Percentiles rank a stretch among this genome's conserved stretches.
Conservation (phyloP, 345 rosid genomes). For the Aurinia saxatilis region DNA sequence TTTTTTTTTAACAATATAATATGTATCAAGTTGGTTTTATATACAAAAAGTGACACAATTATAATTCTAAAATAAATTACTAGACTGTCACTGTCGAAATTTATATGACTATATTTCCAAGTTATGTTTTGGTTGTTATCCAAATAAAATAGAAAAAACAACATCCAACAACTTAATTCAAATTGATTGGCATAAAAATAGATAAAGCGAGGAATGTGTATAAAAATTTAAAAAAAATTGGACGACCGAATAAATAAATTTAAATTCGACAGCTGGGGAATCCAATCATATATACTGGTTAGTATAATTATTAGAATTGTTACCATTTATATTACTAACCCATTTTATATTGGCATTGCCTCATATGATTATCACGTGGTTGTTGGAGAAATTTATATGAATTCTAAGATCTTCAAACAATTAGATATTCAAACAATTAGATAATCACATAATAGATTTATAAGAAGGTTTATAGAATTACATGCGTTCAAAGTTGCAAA, state of each 20-base stretch:
- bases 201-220: neutral
- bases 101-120: too few relatives aligned
- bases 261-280: conserved; percentile 4
- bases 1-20: too few relatives aligned
- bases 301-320: neutral
- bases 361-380: conserved; percentile 17
- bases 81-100: too few relatives aligned
- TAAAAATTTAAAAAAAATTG: neutral
- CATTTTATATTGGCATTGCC: conserved; percentile 16
- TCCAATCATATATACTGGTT: neutral
- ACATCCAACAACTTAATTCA: neutral
- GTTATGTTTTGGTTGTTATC: neutral
- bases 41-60: too few relatives aligned
- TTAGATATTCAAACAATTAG: too few relatives aligned
- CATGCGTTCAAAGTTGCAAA: too few relatives aligned
- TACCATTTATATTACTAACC: conserved; percentile 8
- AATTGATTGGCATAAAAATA: neutral
- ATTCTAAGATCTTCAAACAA: too few relatives aligned
- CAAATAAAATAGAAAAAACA: neutral
- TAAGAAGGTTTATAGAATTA: too few relatives aligned
- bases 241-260: neutral
- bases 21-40: too few relatives aligned
- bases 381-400: too few relatives aligned
- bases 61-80: too few relatives aligned
- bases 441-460: too few relatives aligned